Evolutionary conservation across 2,329 filamentous ascomycete species (phyloP).

Genomic region (Pseudogymnoascus sp.): DNA sequence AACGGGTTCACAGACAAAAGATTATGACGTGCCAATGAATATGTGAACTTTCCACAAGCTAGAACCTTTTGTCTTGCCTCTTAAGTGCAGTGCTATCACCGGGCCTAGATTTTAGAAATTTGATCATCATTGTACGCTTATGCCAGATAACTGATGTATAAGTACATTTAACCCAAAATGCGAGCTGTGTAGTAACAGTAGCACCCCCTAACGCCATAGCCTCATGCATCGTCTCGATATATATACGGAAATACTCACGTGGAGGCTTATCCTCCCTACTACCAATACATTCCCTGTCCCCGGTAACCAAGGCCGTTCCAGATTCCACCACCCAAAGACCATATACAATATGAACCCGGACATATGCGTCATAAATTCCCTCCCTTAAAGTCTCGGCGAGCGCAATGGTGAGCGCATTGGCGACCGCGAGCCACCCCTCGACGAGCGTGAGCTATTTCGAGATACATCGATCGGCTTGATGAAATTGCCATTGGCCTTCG

Average conservation of each 20-base stretch:
- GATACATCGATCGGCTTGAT: background rate
- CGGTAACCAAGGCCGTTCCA: constrained; percentile 4
- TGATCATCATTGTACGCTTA: constrained; percentile 5
- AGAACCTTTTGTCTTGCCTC: background rate
- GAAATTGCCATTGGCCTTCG: background rate
- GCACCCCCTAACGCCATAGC: constrained; percentile 3
- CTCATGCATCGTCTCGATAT: constrained; percentile 6
- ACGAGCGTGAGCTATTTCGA: constrained; percentile 1
- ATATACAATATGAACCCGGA: constrained; percentile 1
- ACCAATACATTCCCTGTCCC: constrained; percentile 2
- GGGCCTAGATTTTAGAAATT: constrained; percentile 6
- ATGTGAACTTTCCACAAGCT: constrained; percentile 28
- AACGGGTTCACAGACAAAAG: constrained; percentile 18
- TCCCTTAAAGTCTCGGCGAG: constrained; percentile 2
- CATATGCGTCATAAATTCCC: background rate
- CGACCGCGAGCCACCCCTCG: background rate
- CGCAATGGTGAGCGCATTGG: background rate
- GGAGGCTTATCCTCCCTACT: background rate
- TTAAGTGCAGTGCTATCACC: background rate
- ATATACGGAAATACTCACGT: constrained; percentile 2
- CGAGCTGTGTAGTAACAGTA: constrained; percentile 2
- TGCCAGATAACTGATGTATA: constrained; percentile 1
- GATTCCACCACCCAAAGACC: constrained; percentile 2
- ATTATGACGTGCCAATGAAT: constrained; percentile 23
- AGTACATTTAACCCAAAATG: constrained; percentile 4